phyloP scores from a whole-genome alignment of 2,329 filamentous ascomycete species.

The Fusarium nematophilum region DNA sequence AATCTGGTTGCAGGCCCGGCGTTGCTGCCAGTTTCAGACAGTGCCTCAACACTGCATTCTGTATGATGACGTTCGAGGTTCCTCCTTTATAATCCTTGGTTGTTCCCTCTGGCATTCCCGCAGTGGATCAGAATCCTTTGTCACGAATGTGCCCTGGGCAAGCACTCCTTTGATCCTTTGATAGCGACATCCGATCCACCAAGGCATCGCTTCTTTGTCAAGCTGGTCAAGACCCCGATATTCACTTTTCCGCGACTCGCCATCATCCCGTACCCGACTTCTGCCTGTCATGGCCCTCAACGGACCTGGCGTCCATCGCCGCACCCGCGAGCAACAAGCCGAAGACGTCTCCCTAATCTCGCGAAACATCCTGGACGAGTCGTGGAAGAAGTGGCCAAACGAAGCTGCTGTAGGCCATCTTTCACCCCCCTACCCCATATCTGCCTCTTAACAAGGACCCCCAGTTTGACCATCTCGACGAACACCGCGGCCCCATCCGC shows the following conservation, averaged over 20 bases:
- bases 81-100: too few relatives aligned
- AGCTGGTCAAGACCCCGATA: too few relatives aligned
- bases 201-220: too few relatives aligned
- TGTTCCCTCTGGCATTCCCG: too few relatives aligned
- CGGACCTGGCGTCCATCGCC: constrained; percentile 39
- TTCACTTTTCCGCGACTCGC: too few relatives aligned
- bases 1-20: too few relatives aligned
- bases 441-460: neutral
- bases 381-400: constrained; percentile 60
- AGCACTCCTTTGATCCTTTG: too few relatives aligned
- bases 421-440: neutral
- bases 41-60: constrained; percentile 2
- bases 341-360: constrained; percentile 39
- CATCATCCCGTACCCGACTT: too few relatives aligned
- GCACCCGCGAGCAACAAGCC: constrained; percentile 43
- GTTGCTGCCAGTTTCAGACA: constrained; percentile 1
- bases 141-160: too few relatives aligned
- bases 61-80: neutral
- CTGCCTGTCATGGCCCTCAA: constrained; percentile 45
- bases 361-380: constrained; percentile 44
- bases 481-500: constrained; percentile 73
- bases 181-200: too few relatives aligned
- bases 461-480: constrained; percentile 75
- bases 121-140: too few relatives aligned
- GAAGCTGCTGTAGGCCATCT: constrained; percentile 56